Conservation (phyloP, 2,329 filamentous ascomycete species). For the Chrysoporthe cubensis region DNA sequence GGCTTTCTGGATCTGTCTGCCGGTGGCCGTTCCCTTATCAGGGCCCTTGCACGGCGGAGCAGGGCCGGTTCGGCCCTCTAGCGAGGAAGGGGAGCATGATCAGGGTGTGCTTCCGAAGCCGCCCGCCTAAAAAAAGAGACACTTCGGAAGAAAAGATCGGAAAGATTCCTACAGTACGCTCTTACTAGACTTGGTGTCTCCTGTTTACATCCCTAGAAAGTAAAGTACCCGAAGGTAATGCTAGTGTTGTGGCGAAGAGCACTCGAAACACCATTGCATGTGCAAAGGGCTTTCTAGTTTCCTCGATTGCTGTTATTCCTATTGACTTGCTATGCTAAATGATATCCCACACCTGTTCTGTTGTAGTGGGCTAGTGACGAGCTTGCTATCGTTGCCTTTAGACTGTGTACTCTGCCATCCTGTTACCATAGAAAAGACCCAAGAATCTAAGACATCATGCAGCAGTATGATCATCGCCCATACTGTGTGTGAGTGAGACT, state of each 20-base stretch:
- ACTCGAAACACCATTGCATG: no score
- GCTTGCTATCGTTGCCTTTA: no score
- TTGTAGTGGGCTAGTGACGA: background rate
- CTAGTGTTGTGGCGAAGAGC: no score
- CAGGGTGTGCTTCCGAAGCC: background rate
- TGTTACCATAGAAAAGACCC: background rate
- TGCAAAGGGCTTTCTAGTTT: background rate
- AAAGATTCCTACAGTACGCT: no score
- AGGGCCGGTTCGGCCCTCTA: background rate
- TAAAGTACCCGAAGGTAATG: no score
- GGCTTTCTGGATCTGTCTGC: background rate
- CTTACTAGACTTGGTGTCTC: no score
- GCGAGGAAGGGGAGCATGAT: no score
- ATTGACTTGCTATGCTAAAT: background rate
- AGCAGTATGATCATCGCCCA: background rate
- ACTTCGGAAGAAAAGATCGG: background rate
- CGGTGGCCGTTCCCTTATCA: constrained; percentile 7
- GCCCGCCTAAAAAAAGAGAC: background rate
- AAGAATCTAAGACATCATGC: background rate
- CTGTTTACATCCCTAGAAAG: no score
- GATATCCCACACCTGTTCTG: background rate
- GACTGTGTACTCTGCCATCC: background rate
- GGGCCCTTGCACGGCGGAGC: constrained; percentile 3
- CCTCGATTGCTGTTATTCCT: background rate
- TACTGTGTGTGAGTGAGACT: background rate